Conservation (phyloP, 2,329 filamentous ascomycete genomes). For the Pseudogymnoascus sp. region DNA sequence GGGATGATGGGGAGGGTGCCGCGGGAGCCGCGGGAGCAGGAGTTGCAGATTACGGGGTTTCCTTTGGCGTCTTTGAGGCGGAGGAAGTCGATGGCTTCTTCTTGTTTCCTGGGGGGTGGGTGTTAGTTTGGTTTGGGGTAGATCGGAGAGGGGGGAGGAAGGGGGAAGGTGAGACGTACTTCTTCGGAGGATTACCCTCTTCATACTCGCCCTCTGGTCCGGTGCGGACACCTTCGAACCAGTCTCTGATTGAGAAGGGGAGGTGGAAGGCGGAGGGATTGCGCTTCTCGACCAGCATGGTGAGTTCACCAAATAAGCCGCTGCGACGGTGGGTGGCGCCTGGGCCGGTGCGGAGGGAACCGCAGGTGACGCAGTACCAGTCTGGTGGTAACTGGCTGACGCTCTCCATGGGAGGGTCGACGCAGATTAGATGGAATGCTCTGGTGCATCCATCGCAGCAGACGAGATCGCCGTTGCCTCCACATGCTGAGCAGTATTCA, state of each 20-base stretch:
- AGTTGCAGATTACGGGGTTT: constrained; percentile 67
- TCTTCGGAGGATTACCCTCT: constrained; percentile 47
- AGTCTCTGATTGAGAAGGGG: constrained; percentile 61
- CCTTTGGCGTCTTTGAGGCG: constrained; percentile 64
- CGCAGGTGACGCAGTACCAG: constrained; percentile 77
- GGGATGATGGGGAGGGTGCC: constrained; percentile 62
- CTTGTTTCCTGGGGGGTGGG: constrained; percentile 38
- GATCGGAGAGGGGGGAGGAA: neutral
- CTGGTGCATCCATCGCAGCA: constrained; percentile 90
- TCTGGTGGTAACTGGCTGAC: constrained; percentile 57
- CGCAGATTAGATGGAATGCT: constrained; percentile 83
- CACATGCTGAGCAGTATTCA: constrained; percentile 82
- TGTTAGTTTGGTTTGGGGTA: neutral
- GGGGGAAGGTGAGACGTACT: constrained; percentile 44
- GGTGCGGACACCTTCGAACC: constrained; percentile 73
- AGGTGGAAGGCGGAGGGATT: constrained; percentile 68
- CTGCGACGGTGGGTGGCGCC: constrained; percentile 36
- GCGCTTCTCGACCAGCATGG: constrained; percentile 56
- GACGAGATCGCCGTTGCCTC: constrained; percentile 73
- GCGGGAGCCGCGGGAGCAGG: constrained; percentile 57
- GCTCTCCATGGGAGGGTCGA: constrained; percentile 62
- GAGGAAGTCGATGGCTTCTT: constrained; percentile 59
- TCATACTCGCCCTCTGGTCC: constrained; percentile 74
- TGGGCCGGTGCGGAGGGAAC: neutral
- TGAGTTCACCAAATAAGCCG: constrained; percentile 54